Evolutionary conservation across 495 filamentous ascomycete genomes (phyloP).

Genomic region (Penicillium parvum): DNA sequence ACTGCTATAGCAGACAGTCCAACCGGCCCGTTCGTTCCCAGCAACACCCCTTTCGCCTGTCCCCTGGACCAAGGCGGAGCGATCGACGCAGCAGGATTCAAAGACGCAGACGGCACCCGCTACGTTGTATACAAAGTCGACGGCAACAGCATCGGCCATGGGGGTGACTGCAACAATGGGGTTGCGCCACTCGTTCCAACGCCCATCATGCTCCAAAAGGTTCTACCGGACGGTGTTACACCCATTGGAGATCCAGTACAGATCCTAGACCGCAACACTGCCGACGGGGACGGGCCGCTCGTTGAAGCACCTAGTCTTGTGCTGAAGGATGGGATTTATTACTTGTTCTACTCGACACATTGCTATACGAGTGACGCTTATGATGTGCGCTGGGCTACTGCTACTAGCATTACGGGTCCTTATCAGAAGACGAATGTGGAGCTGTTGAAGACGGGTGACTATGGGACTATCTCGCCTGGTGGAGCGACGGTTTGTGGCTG

Average conservation of each 20-base stretch:
- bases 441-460: conserved; percentile 38
- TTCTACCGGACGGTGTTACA: conserved; percentile 48
- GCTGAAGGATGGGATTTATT: conserved; percentile 43
- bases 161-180: conserved; percentile 54
- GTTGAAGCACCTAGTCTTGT: conserved; percentile 59
- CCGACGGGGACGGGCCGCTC: conserved; percentile 51
- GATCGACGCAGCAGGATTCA: conserved; percentile 55
- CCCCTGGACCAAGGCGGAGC: conserved; percentile 49
- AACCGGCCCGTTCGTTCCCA: conserved; percentile 49
- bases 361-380: conserved; percentile 51
- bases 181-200: conserved; percentile 45
- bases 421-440: conserved; percentile 38
- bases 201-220: conserved; percentile 57
- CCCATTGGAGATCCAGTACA: conserved; percentile 45
- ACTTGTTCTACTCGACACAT: conserved; percentile 59
- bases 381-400: conserved; percentile 52
- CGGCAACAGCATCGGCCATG: conserved; percentile 55
- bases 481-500: conserved; percentile 46
- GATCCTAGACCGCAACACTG: conserved; percentile 49
- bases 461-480: conserved; percentile 44
- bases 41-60: conserved; percentile 47
- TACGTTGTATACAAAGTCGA: conserved; percentile 62
- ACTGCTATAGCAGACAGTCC: conserved; percentile 40
- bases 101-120: conserved; percentile 46
- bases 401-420: conserved; percentile 40